Base-by-base conservation (phyloP, 2,329 filamentous ascomycete species). In the Cordyceps cateniannulata region DNA sequence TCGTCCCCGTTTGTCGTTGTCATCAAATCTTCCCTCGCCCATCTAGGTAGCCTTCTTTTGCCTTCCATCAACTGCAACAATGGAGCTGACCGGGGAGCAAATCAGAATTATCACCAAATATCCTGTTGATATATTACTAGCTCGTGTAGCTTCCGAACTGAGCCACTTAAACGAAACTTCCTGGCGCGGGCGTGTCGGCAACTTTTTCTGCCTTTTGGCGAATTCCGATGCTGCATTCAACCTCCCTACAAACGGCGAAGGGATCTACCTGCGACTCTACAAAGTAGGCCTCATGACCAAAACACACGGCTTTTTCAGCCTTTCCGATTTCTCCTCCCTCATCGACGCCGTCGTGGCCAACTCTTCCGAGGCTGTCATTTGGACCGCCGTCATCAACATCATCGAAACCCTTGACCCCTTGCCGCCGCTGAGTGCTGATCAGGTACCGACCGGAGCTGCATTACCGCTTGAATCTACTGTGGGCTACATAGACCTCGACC, bases 71-170 rank as follows among this genome's bases (percentile, higher is more conserved):
- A 35, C 29, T 12, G 5, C 29, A 12, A 35, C 40, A 49, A 63
- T 63, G 62, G 25, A 55, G 22, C 53, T 63, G 27, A 59, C 14
- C 40, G 49, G 62, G 50, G 59, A 63, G 20, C 62, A 62, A 27
- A 29, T 62, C 55, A 62, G 56, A 16, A 51, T 63, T 24, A 63
- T 63, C 35, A 38, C 51, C 35, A 32, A 56, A 5, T 4, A 62
- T 48, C 62, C 62, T 22, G 59, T 63, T 20, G 27, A 57, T 59
- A 59, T 56, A 25, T 56, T 47, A 16, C 35, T 63, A 7, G 20
- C 42, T 27, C 25, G 25, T 32, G 50, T 62, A 49, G 9, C 45
- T 5, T 22, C 22, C 7, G 18, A 62, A 49, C 35, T 48, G 51
- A 12, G 22, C 16, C 16, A 59, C 48, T 54, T 62, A 14, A 29